Evolutionary conservation across 352 stramenopile species (phyloP).

Genomic region (Pythium periplocum): DNA sequence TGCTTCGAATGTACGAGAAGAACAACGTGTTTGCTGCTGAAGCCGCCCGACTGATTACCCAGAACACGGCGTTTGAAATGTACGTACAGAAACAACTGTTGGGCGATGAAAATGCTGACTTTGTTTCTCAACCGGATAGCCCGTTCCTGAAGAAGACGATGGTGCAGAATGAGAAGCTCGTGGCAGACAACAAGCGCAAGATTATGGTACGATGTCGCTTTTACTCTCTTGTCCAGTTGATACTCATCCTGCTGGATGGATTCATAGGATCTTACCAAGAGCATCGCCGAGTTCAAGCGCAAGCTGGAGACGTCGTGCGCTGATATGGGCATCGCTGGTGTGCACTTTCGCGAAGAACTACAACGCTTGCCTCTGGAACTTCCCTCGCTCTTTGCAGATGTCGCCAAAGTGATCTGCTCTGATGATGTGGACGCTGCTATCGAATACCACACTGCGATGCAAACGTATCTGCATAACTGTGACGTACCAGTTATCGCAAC

Average conservation of each 20-base stretch:
- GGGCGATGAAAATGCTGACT: background rate
- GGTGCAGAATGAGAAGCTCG: conserved; percentile 77
- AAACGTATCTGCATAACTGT: conserved; percentile 56
- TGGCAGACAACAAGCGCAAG: conserved; percentile 77
- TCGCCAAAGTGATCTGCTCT: conserved; percentile 37
- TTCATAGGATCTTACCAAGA: conserved; percentile 53
- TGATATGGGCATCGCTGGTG: conserved; percentile 55
- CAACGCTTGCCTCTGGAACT: conserved; percentile 49
- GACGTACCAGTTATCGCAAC: conserved; percentile 25
- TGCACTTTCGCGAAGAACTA: conserved; percentile 62
- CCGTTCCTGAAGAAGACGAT: conserved; percentile 74
- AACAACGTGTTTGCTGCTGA: conserved; percentile 75
- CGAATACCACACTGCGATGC: conserved; percentile 61
- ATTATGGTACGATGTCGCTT: conserved; percentile 33
- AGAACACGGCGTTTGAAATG: conserved; percentile 80
- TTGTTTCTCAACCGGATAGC: conserved; percentile 23
- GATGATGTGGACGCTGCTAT: conserved; percentile 35
- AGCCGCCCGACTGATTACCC: conserved; percentile 58
- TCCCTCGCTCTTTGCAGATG: conserved; percentile 41
- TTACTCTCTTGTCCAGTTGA: background rate
- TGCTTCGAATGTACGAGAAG: conserved; percentile 73
- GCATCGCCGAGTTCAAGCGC: conserved; percentile 69
- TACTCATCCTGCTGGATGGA: background rate
- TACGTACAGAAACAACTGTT: conserved; percentile 14
- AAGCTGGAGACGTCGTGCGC: conserved; percentile 53